Conservation (phyloP, 805 yeast species). For the Nakazawaea wickerhamii region DNA sequence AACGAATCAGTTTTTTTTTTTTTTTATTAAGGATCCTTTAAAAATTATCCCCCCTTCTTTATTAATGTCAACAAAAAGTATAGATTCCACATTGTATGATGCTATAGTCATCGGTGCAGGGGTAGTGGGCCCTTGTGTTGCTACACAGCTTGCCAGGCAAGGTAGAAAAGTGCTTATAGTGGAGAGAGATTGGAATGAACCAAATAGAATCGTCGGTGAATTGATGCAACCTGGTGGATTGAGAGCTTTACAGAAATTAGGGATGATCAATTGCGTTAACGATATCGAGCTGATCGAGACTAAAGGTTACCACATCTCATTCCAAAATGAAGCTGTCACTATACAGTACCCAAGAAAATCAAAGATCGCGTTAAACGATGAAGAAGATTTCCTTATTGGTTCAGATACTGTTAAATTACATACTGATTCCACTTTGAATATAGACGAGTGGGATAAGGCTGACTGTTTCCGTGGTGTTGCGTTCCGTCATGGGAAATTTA, state of each 20-base stretch:
- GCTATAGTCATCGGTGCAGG: constrained; percentile 98
- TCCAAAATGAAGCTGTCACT: constrained; percentile 47
- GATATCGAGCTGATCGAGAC: constrained; percentile 73
- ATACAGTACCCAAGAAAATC: constrained; percentile 72
- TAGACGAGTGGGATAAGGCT: constrained; percentile 51
- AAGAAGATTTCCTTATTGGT: constrained; percentile 38
- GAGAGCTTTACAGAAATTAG: constrained; percentile 73
- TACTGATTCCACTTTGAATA: constrained; percentile 41
- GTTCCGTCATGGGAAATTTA: constrained; percentile 89
- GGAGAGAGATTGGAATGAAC: constrained; percentile 88
- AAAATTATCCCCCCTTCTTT: background rate
- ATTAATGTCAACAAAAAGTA: background rate
- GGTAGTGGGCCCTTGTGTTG: constrained; percentile 90
- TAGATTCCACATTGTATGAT: constrained; percentile 42
- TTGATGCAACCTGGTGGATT: constrained; percentile 96
- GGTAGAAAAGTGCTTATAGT: constrained; percentile 76
- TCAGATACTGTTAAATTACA: constrained; percentile 23
- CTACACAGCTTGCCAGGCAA: constrained; percentile 83
- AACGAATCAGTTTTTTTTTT: too few species aligned
- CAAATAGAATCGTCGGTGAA: constrained; percentile 97
- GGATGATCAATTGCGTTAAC: constrained; percentile 72
- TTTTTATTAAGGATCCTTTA: background rate
- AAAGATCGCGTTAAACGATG: constrained; percentile 48
- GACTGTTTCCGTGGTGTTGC: constrained; percentile 70
- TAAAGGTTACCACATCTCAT: constrained; percentile 77